These are phyloP conservation scores for Penicillium occitanis DNA, from an alignment of 2,329 filamentous ascomycete genomes.

Conservation along the genomic window DNA sequence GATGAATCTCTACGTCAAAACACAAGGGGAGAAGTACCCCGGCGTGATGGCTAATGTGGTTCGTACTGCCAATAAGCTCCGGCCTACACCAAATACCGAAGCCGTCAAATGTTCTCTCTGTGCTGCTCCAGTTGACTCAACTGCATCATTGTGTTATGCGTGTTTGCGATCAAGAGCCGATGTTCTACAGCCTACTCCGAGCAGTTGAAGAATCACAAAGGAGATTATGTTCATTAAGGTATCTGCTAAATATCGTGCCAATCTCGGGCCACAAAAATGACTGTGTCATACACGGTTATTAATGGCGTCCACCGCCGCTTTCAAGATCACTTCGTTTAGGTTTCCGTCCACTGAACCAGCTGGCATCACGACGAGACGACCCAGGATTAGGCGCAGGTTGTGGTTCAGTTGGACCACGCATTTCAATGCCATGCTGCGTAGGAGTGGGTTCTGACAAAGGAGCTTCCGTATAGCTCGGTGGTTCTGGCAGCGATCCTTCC, in stretches of 20 bases:
- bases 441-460: constrained; percentile 13
- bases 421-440: not conserved
- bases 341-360: constrained; percentile 34
- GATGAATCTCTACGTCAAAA: constrained; percentile 83
- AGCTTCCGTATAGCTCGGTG: constrained; percentile 23
- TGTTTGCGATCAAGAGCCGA: constrained; percentile 40
- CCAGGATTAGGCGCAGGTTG: constrained; percentile 28
- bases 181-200: constrained; percentile 6
- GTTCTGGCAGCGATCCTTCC: constrained; percentile 27
- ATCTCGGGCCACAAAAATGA: not conserved
- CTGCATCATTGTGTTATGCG: constrained; percentile 52
- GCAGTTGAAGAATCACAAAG: constrained; percentile 4
- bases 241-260: constrained; percentile 9
- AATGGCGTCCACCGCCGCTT: constrained; percentile 16
- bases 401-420: constrained; percentile 24
- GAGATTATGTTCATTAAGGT: constrained; percentile 22
- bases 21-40: constrained; percentile 81
- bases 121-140: constrained; percentile 63
- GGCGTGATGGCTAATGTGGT: constrained; percentile 95
- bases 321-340: constrained; percentile 29
- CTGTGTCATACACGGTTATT: not conserved
- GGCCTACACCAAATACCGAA: constrained; percentile 41
- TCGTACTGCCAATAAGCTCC: constrained; percentile 80
- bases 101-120: constrained; percentile 63
- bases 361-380: constrained; percentile 28